Evolutionary conservation across 2,329 filamentous ascomycete genomes (phyloP), one percentile per base, ranked within the genome.

Genomic region (Onygena corvina): DNA sequence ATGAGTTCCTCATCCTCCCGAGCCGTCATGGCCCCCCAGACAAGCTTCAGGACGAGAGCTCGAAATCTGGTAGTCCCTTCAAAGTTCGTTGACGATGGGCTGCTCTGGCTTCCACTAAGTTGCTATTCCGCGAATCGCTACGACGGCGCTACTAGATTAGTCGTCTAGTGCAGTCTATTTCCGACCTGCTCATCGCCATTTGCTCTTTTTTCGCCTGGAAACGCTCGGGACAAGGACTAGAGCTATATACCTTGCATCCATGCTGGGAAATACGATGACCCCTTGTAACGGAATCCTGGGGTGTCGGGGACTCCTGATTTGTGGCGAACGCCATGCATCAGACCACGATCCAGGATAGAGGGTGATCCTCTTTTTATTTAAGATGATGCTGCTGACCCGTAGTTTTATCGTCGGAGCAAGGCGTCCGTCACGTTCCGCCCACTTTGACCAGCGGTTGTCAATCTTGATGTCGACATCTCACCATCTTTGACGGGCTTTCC

Each of bases 251-350:
- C 36, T 21, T 40, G 36, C 34, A 9, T 18, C 11, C 14, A 20
- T 8, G 34, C 21, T 11, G 20, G 36, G 14, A 40, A 40, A 40
- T 40, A 40, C 36, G 36, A 40, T 40, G 5, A 12, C 11, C 11
- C 18, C 18, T 3, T 23, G 36, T 21, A 40, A 23, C 7, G n/a
- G 21, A 18, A 2, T 23, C 36, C 36, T 18, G 25, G 36, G 36
- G 36, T 23, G 3, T 7, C 18, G n/a, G 12, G n/a, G n/a, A n/a
- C n/a, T n/a, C n/a, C n/a, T n/a, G n/a, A n/a, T 21, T 40, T 23
- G 36, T 40, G 36, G 36, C 36, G 20, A 40, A 40, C 18, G 18
- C 36, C 36, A n/a, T 40, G 36, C 36, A 40, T 20, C 18, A 23
- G 21, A 40, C 36, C 36, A 40, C 18, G 36, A 40, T 18, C 36